These are phyloP conservation scores for Solanum virginianum DNA, from an alignment of 257 asterid species.

Conservation along the genomic window DNA sequence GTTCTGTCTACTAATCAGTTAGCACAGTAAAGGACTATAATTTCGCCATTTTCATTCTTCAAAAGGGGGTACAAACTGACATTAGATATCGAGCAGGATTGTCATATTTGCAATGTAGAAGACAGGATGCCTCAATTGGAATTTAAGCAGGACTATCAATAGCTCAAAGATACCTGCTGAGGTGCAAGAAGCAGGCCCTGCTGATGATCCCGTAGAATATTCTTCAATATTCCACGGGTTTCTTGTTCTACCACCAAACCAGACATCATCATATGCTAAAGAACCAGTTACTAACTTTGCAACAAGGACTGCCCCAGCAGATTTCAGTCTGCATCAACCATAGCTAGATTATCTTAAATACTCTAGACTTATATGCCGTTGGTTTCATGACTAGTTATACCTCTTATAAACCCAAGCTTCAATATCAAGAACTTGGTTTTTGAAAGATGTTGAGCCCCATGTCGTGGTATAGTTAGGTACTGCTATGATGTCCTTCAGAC, in stretches of 20 bases:
- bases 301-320: slow-evolving; percentile 85
- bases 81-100: neutral
- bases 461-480: slow-evolving; percentile 87
- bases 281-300: slow-evolving; percentile 90
- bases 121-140: neutral
- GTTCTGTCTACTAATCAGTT: neutral
- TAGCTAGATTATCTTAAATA: neutral
- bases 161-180: slow-evolving; percentile 49
- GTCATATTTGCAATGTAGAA: neutral
- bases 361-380: neutral
- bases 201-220: slow-evolving; percentile 87
- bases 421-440: slow-evolving; percentile 65
- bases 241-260: slow-evolving; percentile 99
- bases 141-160: neutral
- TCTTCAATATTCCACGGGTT: slow-evolving; percentile 96
- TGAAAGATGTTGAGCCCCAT: slow-evolving; percentile 74
- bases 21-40: neutral
- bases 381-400: slow-evolving; percentile 12
- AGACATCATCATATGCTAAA: slow-evolving; percentile 87
- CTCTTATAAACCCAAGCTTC: slow-evolving; percentile 97
- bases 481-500: slow-evolving; percentile 86
- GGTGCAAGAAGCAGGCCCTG: slow-evolving; percentile 93
- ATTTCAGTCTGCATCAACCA: slow-evolving; percentile 46
- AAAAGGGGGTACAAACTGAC: neutral
- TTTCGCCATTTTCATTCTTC: neutral